phyloP scores from a whole-genome alignment of 2,329 filamentous ascomycete species.

The Fusarium buharicum region DNA sequence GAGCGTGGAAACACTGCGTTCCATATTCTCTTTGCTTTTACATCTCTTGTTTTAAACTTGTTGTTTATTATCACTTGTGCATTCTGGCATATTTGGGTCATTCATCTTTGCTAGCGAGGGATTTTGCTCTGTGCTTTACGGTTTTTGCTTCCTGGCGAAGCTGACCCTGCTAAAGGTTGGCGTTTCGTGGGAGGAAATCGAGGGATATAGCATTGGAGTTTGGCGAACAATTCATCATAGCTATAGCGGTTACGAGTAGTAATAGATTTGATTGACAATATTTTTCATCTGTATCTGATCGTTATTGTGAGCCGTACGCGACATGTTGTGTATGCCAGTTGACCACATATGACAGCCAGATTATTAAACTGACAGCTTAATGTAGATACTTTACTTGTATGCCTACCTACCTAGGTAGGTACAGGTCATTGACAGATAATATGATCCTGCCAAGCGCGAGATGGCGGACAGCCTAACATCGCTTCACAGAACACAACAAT shows the following conservation, averaged over 20 bases:
- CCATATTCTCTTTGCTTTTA: conserved; percentile 15
- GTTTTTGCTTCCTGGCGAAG: conserved; percentile 38
- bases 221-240: conserved; percentile 33
- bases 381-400: too few species aligned
- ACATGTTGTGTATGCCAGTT: background rate
- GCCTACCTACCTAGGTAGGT: background rate
- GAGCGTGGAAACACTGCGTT: conserved; percentile 19
- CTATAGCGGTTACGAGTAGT: conserved; percentile 26
- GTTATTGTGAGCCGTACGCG: background rate
- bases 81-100: conserved; percentile 18
- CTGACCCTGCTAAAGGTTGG: conserved; percentile 36
- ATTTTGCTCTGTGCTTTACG: conserved; percentile 3
- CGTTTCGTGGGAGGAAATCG: conserved; percentile 31
- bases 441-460: too few species aligned
- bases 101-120: conserved; percentile 2
- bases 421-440: background rate
- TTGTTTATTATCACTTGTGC: conserved; percentile 18
- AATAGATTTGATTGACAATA: conserved; percentile 24
- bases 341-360: too few species aligned
- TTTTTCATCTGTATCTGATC: background rate
- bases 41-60: conserved; percentile 11
- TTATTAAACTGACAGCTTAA: too few species aligned
- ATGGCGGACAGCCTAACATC: too few species aligned
- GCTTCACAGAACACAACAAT: background rate
- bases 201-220: conserved; percentile 22